Conservation (phyloP, 352 stramenopile genomes). For the Pythium graminicola region DNA sequence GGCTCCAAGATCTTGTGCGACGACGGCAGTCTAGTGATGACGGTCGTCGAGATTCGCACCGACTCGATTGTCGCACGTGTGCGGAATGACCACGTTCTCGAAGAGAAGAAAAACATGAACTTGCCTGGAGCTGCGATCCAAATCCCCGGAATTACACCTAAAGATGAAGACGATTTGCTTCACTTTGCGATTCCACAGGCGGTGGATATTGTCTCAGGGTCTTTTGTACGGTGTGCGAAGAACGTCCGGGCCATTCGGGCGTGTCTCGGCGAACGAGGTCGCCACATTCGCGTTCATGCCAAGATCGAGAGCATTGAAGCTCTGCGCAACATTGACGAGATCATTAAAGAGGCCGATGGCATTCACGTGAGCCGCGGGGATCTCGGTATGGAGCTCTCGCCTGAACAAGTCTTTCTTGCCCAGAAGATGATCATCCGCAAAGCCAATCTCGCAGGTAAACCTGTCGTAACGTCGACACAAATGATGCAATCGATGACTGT, state of each 20-base stretch:
- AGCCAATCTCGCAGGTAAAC: slow-evolving; percentile 95
- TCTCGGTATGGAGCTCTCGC: slow-evolving; percentile 98
- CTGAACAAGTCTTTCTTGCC: slow-evolving; percentile 97
- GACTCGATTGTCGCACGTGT: slow-evolving; percentile 74
- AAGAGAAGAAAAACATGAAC: slow-evolving; percentile 98
- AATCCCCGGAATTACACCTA: slow-evolving; percentile 93
- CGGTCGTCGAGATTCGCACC: slow-evolving; percentile 72
- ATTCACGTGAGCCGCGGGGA: slow-evolving; percentile 99
- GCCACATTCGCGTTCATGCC: slow-evolving; percentile 93
- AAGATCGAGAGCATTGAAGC: slow-evolving; percentile 99
- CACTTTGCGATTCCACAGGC: slow-evolving; percentile 95
- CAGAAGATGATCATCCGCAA: slow-evolving; percentile 99
- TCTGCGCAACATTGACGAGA: slow-evolving; percentile 95
- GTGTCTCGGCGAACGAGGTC: slow-evolving; percentile 77
- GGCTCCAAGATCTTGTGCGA: slow-evolving; percentile 95
- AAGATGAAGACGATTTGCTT: slow-evolving; percentile 90
- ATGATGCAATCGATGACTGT: slow-evolving; percentile 99
- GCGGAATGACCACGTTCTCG: slow-evolving; percentile 86
- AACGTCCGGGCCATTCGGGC: slow-evolving; percentile 91
- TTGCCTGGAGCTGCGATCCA: slow-evolving; percentile 85
- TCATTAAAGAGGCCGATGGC: slow-evolving; percentile 96
- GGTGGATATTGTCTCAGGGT: slow-evolving; percentile 98
- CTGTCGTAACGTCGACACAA: slow-evolving; percentile 94
- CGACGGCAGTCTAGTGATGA: slow-evolving; percentile 93
- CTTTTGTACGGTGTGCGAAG: slow-evolving; percentile 96